Percentiles rank a stretch among this genome's conserved stretches.
phyloP scores from a whole-genome alignment of 164 flowering plant genomes.

The Paratinospora sagittata region DNA sequence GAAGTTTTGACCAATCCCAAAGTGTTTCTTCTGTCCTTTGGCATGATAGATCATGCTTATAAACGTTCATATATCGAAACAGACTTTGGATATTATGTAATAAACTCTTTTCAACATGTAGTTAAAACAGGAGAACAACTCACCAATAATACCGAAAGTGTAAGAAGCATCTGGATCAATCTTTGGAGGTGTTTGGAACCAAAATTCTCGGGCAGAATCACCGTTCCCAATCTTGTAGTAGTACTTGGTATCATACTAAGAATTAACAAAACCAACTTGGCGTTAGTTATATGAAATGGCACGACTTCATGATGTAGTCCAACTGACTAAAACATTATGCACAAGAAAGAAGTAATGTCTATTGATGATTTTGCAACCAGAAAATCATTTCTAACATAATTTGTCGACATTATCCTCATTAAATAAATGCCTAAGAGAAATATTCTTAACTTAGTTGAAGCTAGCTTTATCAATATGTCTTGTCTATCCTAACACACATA shows the following conservation, averaged over 20 bases:
- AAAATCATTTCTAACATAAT: neutral
- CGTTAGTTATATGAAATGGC: constrained; percentile 6
- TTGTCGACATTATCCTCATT: neutral
- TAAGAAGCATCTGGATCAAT: constrained; percentile 68
- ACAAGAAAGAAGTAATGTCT: neutral
- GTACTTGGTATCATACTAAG: constrained; percentile 75
- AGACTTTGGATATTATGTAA: neutral
- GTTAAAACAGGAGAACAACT: constrained; percentile 18
- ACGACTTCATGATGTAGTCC: neutral
- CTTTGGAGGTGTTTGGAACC: constrained; percentile 84
- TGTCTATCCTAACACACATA: neutral
- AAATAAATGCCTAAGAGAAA: neutral
- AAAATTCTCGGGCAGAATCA: constrained; percentile 66
- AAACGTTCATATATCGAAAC: no score
- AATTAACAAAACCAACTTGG: constrained; percentile 14
- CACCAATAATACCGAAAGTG: constrained; percentile 93
- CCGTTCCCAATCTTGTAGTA: constrained; percentile 78
- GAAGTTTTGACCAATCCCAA: no score
- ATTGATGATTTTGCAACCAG: neutral
- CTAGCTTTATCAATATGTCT: neutral
- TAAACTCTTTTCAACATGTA: neutral
- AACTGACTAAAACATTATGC: neutral
- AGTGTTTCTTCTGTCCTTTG: no score
- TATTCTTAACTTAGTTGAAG: neutral
- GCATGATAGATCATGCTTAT: no score